phyloP scores from a whole-genome alignment of 176 grass and related monocot species.

The Oryza longistaminata region DNA sequence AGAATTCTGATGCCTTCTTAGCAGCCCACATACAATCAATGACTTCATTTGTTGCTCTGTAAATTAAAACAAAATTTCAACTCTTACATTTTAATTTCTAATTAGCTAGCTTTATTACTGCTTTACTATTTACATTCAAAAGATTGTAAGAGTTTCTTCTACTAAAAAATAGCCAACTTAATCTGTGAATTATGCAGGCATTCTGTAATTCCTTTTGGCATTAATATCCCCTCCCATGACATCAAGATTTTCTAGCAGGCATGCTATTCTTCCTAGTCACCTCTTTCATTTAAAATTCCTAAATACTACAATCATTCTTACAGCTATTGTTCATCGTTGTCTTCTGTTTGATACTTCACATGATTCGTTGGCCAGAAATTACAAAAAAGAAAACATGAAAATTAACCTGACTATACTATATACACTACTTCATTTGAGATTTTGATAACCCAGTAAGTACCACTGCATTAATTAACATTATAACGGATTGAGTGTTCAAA shows the following conservation, averaged over 20 bases:
- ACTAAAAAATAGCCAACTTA: conserved; percentile 12
- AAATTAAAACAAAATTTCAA: not conserved
- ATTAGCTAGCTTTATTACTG: not conserved
- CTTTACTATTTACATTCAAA: not conserved
- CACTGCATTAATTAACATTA: conserved; percentile 16
- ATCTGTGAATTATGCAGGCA: not conserved
- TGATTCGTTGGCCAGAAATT: conserved; percentile 1
- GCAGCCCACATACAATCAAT: not conserved
- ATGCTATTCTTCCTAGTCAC: conserved; percentile 1
- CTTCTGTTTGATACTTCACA: not conserved
- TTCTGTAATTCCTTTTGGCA: not conserved
- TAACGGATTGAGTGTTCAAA: not conserved
- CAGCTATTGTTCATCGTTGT: not conserved
- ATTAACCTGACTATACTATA: not conserved
- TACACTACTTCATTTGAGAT: not conserved
- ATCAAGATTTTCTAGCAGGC: conserved; percentile 2
- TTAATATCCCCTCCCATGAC: not conserved
- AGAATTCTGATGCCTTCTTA: conserved; percentile 10
- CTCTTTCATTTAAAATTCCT: conserved; percentile 19
- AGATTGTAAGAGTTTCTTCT: conserved; percentile 2
- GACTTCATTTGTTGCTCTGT: not conserved
- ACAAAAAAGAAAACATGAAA: not conserved
- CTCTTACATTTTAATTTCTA: not conserved
- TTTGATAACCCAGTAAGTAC: conserved; percentile 4
- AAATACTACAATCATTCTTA: not conserved